Base-by-base conservation (phyloP, 805 yeast genomes). In the Metschnikowia gruessii region DNA sequence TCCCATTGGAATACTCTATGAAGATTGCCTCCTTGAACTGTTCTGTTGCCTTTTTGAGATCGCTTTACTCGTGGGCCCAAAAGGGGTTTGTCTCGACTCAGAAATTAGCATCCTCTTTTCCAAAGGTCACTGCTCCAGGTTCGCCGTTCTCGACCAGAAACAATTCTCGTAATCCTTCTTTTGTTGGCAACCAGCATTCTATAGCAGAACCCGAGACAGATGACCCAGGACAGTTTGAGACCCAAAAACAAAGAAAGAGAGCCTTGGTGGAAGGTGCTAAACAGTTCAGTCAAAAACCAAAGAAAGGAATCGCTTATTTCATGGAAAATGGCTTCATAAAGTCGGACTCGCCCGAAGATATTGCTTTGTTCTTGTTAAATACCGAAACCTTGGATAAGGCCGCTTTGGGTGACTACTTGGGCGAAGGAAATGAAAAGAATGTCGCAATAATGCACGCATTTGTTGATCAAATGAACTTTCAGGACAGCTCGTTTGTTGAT, bases 371-470 rank as follows among this genome's bases (percentile, higher is more conserved):
- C 65, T 68, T 94, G 43, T 65, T 88, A 38, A 69, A 67, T 18
- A 84, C 85, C 3, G 89, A 83, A 35, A 87, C 92, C 0, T 70
- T 94, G 43, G 96, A 90, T 61, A 85, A 91, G 61, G 76, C 91
- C 0, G 80, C 80, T 6, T 75, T 95, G 47, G 99, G 99, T 43
- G 98, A 92, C 59, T 94, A 75, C 61, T 70, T 94, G 49, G 99
- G 99, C 44, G 97, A 87, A 57, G 95, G 92, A 30, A 83, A 83
- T 52, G 87, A 84, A 11, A 75, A 76, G 40, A 85, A 88, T 62
- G 80, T 88, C 50, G 82, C 84, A 3, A 81, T 85, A 32, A 90
- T 92, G 97, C 97, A 91, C 65, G 85, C 89, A 5, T 94, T 94
- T 70, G 95, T 92, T 24, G 96, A 91, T 60, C 69, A 76, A 52